Conservation (phyloP, 1,284 basidiomycete species). For the Ceratobasidium sp. region DNA sequence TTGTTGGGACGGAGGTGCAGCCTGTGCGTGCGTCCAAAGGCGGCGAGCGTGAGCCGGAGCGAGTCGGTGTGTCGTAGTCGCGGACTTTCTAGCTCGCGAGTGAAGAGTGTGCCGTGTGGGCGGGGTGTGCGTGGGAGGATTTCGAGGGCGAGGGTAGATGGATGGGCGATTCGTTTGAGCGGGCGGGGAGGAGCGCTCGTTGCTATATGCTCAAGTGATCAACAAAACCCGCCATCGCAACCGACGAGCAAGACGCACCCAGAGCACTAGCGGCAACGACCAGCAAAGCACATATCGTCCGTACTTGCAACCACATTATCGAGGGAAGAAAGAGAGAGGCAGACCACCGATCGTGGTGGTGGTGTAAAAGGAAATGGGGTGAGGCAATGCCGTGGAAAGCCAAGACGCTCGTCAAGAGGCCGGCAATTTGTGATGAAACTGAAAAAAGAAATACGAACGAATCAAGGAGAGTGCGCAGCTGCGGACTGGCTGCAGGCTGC, state of each 20-base stretch:
- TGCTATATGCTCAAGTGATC: conserved; percentile 56
- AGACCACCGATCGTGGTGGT: conserved; percentile 9
- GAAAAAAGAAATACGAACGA: conserved; percentile 6
- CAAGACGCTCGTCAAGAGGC: conserved; percentile 41
- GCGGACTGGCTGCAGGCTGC: not conserved
- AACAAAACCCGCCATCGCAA: conserved; percentile 2
- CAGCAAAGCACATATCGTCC: conserved; percentile 14
- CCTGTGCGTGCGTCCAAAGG: conserved; percentile 72
- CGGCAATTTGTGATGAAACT: conserved; percentile 2
- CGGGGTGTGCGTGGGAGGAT: conserved; percentile 68
- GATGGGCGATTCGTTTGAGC: conserved; percentile 69
- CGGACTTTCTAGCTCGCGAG: conserved; percentile 57
- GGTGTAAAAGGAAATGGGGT: conserved; percentile 31
- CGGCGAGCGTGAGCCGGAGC: conserved; percentile 72
- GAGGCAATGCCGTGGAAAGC: conserved; percentile 46
- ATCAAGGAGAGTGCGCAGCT: not conserved
- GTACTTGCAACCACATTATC: conserved; percentile 6
- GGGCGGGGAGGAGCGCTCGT: conserved; percentile 67
- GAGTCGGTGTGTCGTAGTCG: conserved; percentile 71
- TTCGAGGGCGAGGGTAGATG: conserved; percentile 70
- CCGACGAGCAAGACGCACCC: conserved; percentile 7
- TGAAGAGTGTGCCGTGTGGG: conserved; percentile 52
- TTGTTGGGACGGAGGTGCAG: conserved; percentile 80
- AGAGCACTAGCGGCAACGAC: not conserved
- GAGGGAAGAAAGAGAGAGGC: conserved; percentile 22